A percentile compares a stretch with the other conserved stretches of the same genome.
phyloP scores from a whole-genome alignment of 2,329 filamentous ascomycete genomes.

The Fusarium marasasianum region DNA sequence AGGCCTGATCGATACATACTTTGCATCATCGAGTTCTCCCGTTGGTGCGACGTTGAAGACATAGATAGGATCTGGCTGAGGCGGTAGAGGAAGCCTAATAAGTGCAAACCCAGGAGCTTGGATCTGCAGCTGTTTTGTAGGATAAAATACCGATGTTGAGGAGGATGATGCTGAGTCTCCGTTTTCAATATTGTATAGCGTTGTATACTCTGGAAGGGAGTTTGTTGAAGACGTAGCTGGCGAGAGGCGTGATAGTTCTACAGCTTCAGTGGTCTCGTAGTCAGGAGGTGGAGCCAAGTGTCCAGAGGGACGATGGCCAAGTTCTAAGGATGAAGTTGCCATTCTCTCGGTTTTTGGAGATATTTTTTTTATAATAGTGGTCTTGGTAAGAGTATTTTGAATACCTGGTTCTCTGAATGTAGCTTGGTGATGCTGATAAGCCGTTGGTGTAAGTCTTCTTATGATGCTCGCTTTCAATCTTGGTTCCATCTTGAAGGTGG shows the following conservation, averaged over 20 bases:
- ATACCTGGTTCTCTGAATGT: background rate
- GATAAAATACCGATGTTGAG: conserved; percentile 47
- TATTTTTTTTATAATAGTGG: conserved; percentile 1
- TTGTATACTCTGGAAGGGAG: conserved; percentile 44
- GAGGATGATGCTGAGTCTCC: conserved; percentile 3
- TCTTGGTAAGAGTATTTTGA: background rate
- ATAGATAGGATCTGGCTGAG: conserved; percentile 52
- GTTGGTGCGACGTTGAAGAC: conserved; percentile 54
- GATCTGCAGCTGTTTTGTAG: conserved; percentile 59
- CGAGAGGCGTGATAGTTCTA: conserved; percentile 41
- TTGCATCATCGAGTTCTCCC: conserved; percentile 51
- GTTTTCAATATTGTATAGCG: background rate
- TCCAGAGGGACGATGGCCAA: conserved; percentile 15
- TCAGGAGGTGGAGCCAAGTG: conserved; percentile 43
- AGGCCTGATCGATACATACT: conserved; percentile 63
- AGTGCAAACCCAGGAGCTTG: conserved; percentile 56
- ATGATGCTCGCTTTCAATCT: background rate
- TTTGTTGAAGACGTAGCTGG: conserved; percentile 40
- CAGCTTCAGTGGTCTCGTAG: conserved; percentile 35
- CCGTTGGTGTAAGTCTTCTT: background rate
- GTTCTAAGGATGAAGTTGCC: background rate
- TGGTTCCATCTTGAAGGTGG: background rate
- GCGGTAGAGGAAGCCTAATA: conserved; percentile 54
- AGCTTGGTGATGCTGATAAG: background rate
- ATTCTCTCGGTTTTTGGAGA: conserved; percentile 2